A percentile compares a stretch with the other conserved stretches of the same genome.
Evolutionary conservation across 352 stramenopile species (phyloP).

Genomic region (Pythium guiyangense): DNA sequence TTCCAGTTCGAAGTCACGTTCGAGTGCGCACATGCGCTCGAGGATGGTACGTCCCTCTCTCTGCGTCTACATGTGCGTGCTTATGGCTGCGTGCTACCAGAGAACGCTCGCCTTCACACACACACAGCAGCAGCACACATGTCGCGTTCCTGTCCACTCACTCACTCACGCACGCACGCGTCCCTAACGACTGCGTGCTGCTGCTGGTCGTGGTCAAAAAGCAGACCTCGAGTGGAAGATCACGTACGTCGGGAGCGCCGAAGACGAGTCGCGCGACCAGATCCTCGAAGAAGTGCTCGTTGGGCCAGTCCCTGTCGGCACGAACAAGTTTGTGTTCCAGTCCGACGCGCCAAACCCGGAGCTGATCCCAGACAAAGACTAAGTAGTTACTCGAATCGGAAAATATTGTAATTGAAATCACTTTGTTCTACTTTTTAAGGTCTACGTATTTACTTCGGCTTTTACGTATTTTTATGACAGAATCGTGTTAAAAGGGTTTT

Average conservation of each 20-base stretch:
- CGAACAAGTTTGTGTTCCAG: constrained; percentile 99
- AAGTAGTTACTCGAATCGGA: constrained; percentile 44
- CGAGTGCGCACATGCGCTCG: constrained; percentile 95
- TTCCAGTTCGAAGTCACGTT: constrained; percentile 99
- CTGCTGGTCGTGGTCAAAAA: constrained; percentile 9
- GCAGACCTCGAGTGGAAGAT: constrained; percentile 99
- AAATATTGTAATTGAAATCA: no score
- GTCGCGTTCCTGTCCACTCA: neutral
- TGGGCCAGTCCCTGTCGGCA: constrained; percentile 95
- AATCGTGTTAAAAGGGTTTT: no score
- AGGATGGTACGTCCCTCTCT: constrained; percentile 74
- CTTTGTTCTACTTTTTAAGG: no score
- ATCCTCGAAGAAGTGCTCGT: constrained; percentile 98
- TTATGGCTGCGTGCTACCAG: no score
- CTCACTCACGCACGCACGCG: no score
- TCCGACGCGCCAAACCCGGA: constrained; percentile 91
- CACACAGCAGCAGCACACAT: neutral
- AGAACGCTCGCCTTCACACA: no score
- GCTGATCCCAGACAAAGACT: constrained; percentile 93
- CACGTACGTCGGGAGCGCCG: constrained; percentile 97
- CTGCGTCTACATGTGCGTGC: neutral
- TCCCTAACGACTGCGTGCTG: constrained; percentile 3
- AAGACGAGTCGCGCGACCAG: constrained; percentile 95
- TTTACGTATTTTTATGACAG: no score
- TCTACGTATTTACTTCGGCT: no score